Base-by-base conservation (phyloP, 495 filamentous ascomycete species). In the Trichocladium antarcticum region DNA sequence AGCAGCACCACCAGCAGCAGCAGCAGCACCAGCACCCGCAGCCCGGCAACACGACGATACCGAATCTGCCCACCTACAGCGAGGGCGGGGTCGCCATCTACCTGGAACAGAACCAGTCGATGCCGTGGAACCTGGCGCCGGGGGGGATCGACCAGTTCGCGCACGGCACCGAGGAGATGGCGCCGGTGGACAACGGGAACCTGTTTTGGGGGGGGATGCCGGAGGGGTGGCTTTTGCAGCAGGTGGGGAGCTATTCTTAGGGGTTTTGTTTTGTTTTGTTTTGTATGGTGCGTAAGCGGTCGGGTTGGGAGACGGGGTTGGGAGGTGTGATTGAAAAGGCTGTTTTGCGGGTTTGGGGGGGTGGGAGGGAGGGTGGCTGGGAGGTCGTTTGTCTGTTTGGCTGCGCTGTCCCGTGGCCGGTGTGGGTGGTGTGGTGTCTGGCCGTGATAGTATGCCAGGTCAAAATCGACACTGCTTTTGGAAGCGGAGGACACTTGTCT, bases 71-170 rank as follows among this genome's bases (percentile, higher is more conserved):
- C 4, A 32, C 45, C 15, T 57, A 67, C 28, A 37, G 54, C 21
- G 35, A 39, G n/a, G 31, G 56, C 44, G 54, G 60, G 19, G 58
- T 65, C 9, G 50, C 45, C 36, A 51, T 58, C 8, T 58, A 58
- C 10, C 48, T 73, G 14, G 53, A 57, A 7, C 53, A 58, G 16
- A 60, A 64, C 46, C 61, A 67, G 47, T 49, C 47, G 12, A 32
- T 60, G 49, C 61, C 66, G 51, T 57, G 63, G 68, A 24, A 54
- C 51, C 42, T 58, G 47, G 21, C 50, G 22, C 66, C 67, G 7
- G 69, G 69, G 2, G 66, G 67, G 14, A 56, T 71, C 4, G 62
- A 64, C 37, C 60, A 62, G 42, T 73, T 73, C 48, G 61, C 69
- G 29, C 62, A 65, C 47, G 69, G 69, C n/a, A 48, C 55, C 6